Evolutionary conservation across 805 yeast genomes (phyloP), one percentile per base, ranked within the genome.

Genomic region (Myxozyma melibiosi): DNA sequence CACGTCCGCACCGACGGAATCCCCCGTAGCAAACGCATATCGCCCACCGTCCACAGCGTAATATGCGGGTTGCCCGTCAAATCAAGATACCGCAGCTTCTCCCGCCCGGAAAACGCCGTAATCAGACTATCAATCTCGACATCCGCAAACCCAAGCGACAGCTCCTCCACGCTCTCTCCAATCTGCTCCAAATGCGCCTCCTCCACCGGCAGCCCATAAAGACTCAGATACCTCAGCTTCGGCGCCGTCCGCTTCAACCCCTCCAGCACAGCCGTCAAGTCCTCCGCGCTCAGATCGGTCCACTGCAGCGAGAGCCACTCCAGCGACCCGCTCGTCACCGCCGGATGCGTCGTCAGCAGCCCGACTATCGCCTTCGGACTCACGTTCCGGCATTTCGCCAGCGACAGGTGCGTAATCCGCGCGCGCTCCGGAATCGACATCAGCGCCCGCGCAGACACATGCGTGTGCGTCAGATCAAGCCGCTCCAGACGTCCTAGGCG

Each of bases 401-500:
- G 67, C 1, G 95, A 86, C 49, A 90, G 73, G 72, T 88, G 96
- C 0, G 96, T 84, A 39, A 90, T 73, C 63, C 78, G 75, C 18
- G 85, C 83, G 14, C 82, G 67, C 14, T 72, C 74, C 1, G 89
- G 86, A 22, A 90, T 70, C 22, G 78, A 72, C 54, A 74, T 70
- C 38, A 90, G 76, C 0, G 82, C 80, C n/a, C 79, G 76, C 3
- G 87, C 84, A 1, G 85, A 83, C 39, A 90, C 81, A 43, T 85
- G 83, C 0, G 97, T 90, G 66, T 89, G 96, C 14, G 88, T 83
- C 48, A 91, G 75, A 69, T 90, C 97, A 30, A 90, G 74, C 61
- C 89, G 80, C 61, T 82, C 81, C 50, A 90, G 72, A 57, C 77
- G 74, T 25, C 76, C 73, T 44, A 85, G 73, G 48, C 78, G 80